Percentiles rank a stretch among this genome's conserved stretches.
These are phyloP conservation scores for Globisporangium iwayamae DNA, from an alignment of 352 stramenopile species.

Conservation along the genomic window DNA sequence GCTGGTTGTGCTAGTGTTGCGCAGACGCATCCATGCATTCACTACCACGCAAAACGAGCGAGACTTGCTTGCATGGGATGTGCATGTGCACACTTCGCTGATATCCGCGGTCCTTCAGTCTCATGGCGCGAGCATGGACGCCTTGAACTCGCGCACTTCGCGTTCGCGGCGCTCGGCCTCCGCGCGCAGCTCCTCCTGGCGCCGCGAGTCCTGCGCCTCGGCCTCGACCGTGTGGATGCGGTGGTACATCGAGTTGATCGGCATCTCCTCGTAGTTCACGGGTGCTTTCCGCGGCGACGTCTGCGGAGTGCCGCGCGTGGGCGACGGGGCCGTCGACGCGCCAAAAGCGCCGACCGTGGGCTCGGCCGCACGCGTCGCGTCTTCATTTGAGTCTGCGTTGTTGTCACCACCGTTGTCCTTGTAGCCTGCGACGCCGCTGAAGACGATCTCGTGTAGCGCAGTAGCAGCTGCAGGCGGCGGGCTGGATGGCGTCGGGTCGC, in stretches of 20 bases:
- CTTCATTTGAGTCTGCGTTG: not conserved
- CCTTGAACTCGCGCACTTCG: conserved; percentile 66
- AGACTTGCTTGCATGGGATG: not conserved
- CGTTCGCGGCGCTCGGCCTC: conserved; percentile 48
- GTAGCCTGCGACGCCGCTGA: not conserved
- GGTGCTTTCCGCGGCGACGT: conserved; percentile 21
- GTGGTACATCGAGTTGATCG: conserved; percentile 76
- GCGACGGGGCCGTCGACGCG: not conserved
- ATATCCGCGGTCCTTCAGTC: not conserved
- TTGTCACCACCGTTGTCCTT: not conserved
- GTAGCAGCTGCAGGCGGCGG: not conserved
- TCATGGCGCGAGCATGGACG: conserved; percentile 25
- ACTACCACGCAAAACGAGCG: too few species aligned
- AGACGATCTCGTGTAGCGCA: not conserved
- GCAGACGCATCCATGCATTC: not conserved
- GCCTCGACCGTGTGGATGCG: conserved; percentile 56
- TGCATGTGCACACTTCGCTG: not conserved
- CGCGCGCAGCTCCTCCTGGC: conserved; percentile 35
- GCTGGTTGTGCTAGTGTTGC: not conserved
- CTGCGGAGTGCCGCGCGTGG: not conserved
- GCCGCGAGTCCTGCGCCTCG: conserved; percentile 39
- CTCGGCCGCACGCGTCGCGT: not conserved
- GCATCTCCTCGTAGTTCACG: conserved; percentile 51
- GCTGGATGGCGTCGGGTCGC: conserved; percentile 19
- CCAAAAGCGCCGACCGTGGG: not conserved